Conservation (phyloP, 208 protist species). For the Crithidia brevicula region DNA sequence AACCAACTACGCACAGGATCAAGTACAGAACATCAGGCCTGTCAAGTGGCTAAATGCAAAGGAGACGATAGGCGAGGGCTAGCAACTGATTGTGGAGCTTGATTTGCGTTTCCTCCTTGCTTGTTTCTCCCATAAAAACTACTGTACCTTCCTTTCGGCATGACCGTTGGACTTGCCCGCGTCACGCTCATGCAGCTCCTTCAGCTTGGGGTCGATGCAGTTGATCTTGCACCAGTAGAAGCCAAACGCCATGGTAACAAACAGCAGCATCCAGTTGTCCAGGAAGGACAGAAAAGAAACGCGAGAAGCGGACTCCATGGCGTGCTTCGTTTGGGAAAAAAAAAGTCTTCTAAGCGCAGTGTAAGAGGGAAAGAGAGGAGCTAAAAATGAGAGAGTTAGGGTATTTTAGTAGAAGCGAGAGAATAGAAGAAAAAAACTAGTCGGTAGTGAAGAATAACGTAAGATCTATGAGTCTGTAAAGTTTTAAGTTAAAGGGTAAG, state of each 20-base stretch:
- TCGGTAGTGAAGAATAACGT: too few relatives aligned
- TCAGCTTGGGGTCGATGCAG: constrained; percentile 20
- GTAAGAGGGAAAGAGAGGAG: background rate
- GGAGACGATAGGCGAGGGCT: too few relatives aligned
- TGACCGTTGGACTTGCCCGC: constrained; percentile 1
- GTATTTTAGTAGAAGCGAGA: too few relatives aligned
- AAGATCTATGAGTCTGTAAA: too few relatives aligned
- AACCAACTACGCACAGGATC: too few relatives aligned
- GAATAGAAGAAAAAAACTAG: background rate
- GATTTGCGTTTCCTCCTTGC: too few relatives aligned
- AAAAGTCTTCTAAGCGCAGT: background rate
- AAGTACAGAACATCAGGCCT: too few relatives aligned
- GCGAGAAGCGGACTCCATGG: constrained; percentile 4
- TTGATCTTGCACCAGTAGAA: constrained; percentile 34
- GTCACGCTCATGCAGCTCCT: constrained; percentile 11
- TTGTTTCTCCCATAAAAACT: background rate
- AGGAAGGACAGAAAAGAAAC: constrained; percentile 42
- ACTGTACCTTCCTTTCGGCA: background rate
- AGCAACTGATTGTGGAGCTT: too few relatives aligned
- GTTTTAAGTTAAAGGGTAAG: constrained; percentile 14
- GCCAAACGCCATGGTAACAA: constrained; percentile 42
- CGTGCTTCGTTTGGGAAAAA: background rate
- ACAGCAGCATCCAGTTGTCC: constrained; percentile 54
- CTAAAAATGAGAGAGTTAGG: background rate
- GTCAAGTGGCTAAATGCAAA: too few relatives aligned